Evolutionary conservation across 2,329 filamentous ascomycete genomes (phyloP).

Genomic region (Monosporascus sp.): DNA sequence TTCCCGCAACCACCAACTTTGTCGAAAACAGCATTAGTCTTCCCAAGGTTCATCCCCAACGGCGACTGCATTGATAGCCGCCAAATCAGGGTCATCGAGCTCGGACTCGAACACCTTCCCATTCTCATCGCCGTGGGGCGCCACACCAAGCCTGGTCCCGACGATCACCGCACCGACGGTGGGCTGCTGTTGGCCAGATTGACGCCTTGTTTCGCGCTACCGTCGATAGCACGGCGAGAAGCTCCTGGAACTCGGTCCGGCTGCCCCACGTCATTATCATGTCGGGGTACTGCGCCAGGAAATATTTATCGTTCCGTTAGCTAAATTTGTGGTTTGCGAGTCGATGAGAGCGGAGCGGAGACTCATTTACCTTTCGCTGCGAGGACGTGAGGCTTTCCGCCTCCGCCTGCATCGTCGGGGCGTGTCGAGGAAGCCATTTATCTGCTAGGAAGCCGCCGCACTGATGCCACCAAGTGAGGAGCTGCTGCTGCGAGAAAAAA

Average conservation of each 20-base stretch:
- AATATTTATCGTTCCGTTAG: background rate
- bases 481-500: background rate
- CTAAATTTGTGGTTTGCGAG: background rate
- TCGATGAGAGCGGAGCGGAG: background rate
- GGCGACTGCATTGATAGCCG: constrained; percentile 19
- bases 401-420: constrained; percentile 27
- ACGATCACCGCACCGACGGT: constrained; percentile 31
- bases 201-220: constrained; percentile 23
- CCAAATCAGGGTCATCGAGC: constrained; percentile 19
- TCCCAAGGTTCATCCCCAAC: constrained; percentile 12
- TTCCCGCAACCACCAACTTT: constrained; percentile 28
- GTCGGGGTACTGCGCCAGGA: constrained; percentile 24
- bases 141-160: constrained; percentile 26
- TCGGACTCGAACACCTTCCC: constrained; percentile 19
- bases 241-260: constrained; percentile 25
- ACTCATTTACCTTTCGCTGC: constrained; percentile 26
- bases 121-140: constrained; percentile 23
- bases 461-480: constrained; percentile 8
- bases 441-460: constrained; percentile 32
- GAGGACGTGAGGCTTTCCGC: constrained; percentile 27
- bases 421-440: constrained; percentile 26
- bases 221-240: constrained; percentile 19
- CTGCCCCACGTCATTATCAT: constrained; percentile 26
- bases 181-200: constrained; percentile 25
- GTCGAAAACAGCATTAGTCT: constrained; percentile 14